Percentiles rank a stretch among this genome's conserved stretches.
These are phyloP conservation scores for Zygosaccharomyces pseudorouxii DNA, from an alignment of 805 yeast species.

Conservation along the genomic window DNA sequence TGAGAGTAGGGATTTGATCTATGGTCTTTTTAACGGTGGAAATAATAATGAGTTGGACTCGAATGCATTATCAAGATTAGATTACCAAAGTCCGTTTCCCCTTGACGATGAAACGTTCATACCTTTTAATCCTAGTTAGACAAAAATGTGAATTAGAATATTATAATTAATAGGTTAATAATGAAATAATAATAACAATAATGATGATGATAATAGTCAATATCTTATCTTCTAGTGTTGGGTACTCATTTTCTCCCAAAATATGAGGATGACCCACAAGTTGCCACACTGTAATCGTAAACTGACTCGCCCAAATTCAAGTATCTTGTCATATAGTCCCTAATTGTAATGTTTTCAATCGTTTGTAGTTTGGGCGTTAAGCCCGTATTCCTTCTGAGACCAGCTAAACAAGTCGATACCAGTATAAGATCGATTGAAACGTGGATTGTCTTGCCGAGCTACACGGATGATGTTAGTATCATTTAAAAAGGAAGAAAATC, in stretches of 20 bases:
- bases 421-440: conserved; percentile 54
- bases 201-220: neutral
- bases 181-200: neutral
- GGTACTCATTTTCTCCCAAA: conserved; percentile 59
- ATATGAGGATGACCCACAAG: conserved; percentile 66
- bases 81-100: neutral
- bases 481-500: neutral
- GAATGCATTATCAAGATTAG: conserved; percentile 1
- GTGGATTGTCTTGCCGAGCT: conserved; percentile 55
- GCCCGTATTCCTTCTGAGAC: conserved; percentile 69
- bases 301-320: conserved; percentile 81
- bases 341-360: conserved; percentile 44
- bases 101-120: conserved; percentile 10
- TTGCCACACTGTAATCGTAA: conserved; percentile 65
- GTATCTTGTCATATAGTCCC: conserved; percentile 56
- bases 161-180: neutral
- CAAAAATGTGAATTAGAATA: neutral
- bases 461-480: neutral
- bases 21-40: conserved; percentile 14
- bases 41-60: conserved; percentile 3
- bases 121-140: conserved; percentile 18
- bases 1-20: conserved; percentile 17
- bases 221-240: too few species aligned
- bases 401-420: conserved; percentile 64
- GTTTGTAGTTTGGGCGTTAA: conserved; percentile 51